These are phyloP conservation scores for Pseudogymnoascus sp. DNA, from an alignment of 2,329 filamentous ascomycete species.

Conservation along the genomic window DNA sequence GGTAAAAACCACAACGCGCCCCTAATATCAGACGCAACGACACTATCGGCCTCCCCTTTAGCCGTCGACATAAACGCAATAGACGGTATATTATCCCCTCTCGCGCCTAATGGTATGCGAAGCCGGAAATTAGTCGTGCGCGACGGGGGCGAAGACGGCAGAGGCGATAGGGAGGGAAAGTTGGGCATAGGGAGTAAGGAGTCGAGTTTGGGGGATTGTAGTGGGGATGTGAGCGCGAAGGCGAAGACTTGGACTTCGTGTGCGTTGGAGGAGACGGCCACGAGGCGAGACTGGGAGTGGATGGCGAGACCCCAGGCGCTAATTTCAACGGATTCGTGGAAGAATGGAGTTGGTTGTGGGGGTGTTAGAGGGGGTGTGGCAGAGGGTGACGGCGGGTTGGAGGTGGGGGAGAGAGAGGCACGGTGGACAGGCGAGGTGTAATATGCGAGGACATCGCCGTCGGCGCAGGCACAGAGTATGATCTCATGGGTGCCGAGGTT, in stretches of 20 bases:
- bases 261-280: slow-evolving; percentile 78
- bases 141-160: not conserved
- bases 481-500: slow-evolving; percentile 64
- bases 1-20: slow-evolving; percentile 17
- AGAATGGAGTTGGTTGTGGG: slow-evolving; percentile 40
- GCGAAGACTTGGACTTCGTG: slow-evolving; percentile 48
- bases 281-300: slow-evolving; percentile 70
- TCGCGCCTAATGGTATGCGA: not conserved
- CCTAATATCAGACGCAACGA: slow-evolving; percentile 23
- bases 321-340: slow-evolving; percentile 64
- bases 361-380: not conserved
- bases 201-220: not conserved
- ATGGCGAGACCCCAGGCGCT: slow-evolving; percentile 88
- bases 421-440: slow-evolving; percentile 38
- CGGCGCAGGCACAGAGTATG: slow-evolving; percentile 59
- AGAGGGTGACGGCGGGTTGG: not conserved
- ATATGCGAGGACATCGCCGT: slow-evolving; percentile 67
- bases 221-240: slow-evolving; percentile 28
- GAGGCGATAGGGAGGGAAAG: not conserved
- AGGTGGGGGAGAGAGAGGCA: not conserved
- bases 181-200: not conserved
- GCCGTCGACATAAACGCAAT: slow-evolving; percentile 21
- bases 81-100: slow-evolving; percentile 24
- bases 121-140: not conserved
- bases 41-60: slow-evolving; percentile 16